Conservation (phyloP, 1,284 basidiomycete species). For the Heimioporus punctisporus region DNA sequence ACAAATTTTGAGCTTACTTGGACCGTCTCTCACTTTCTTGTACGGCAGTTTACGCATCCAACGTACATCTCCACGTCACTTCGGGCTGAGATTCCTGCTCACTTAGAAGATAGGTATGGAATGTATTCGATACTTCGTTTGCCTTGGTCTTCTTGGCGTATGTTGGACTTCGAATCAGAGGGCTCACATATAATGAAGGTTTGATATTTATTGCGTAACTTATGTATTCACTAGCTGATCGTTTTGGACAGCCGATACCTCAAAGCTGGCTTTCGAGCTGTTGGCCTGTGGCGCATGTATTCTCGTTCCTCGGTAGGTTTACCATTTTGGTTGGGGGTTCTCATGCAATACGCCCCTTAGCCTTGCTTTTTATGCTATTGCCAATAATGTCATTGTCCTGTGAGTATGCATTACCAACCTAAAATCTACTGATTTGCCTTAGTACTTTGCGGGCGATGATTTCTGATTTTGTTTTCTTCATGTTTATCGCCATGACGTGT, state of each 20-base stretch:
- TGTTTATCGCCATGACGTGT: constrained; percentile 78
- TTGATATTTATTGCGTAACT: not conserved
- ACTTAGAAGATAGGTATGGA: constrained; percentile 68
- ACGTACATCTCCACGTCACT: constrained; percentile 45
- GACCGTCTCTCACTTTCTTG: constrained; percentile 5
- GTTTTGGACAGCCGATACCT: constrained; percentile 45
- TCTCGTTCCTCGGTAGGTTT: constrained; percentile 73
- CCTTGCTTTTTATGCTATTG: constrained; percentile 85
- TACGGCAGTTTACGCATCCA: constrained; percentile 77
- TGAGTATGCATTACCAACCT: constrained; percentile 32
- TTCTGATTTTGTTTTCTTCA: constrained; percentile 83
- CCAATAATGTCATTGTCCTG: constrained; percentile 85
- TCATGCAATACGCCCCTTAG: too few relatives aligned
- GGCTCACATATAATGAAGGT: constrained; percentile 61
- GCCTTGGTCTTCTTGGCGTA: constrained; percentile 76
- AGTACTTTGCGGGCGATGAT: constrained; percentile 80
- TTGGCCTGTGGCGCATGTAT: constrained; percentile 87
- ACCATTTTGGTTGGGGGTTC: too few relatives aligned
- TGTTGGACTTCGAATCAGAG: constrained; percentile 65
- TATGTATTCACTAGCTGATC: constrained; percentile 8
- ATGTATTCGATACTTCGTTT: constrained; percentile 84
- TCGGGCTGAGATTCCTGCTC: not conserved
- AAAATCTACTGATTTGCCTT: constrained; percentile 5
- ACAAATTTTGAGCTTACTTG: not conserved
- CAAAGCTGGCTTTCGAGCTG: constrained; percentile 80